Conservation (phyloP, 495 filamentous ascomycete species). For the Penicillium tannophilum region DNA sequence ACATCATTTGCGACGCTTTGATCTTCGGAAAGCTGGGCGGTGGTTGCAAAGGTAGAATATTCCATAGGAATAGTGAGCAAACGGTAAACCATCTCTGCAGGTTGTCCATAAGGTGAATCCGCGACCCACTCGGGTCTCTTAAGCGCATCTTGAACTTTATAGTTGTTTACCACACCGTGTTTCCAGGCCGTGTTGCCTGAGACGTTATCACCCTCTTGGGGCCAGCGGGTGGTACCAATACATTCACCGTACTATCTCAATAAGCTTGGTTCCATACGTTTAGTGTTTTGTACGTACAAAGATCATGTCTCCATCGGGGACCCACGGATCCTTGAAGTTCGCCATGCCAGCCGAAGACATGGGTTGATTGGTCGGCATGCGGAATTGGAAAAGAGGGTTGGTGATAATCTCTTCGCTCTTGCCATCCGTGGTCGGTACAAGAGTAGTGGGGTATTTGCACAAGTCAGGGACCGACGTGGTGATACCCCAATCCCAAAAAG, state of each 20-base stretch:
- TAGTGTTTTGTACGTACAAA: slow-evolving; percentile 1
- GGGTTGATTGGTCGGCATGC: slow-evolving; percentile 13
- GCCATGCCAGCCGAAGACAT: slow-evolving; percentile 5
- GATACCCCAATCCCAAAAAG: slow-evolving; percentile 61
- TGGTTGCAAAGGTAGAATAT: slow-evolving; percentile 39
- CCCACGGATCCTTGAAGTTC: slow-evolving; percentile 10
- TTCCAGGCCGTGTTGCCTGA: slow-evolving; percentile 8
- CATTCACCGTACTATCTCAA: slow-evolving; percentile 11
- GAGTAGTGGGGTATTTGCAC: slow-evolving; percentile 36
- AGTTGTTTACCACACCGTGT: slow-evolving; percentile 16
- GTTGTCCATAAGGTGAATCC: slow-evolving; percentile 1
- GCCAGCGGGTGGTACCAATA: slow-evolving; percentile 14
- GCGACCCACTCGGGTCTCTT: slow-evolving; percentile 1
- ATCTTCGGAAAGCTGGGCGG: slow-evolving; percentile 9
- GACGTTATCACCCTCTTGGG: slow-evolving; percentile 8
- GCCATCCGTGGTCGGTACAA: slow-evolving; percentile 34
- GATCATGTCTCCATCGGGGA: not conserved
- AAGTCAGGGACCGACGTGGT: slow-evolving; percentile 37
- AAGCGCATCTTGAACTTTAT: slow-evolving; percentile 12
- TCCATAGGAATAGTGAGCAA: slow-evolving; percentile 14
- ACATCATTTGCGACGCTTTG: slow-evolving; percentile 17
- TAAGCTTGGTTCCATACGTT: not conserved
- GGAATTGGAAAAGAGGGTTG: slow-evolving; percentile 32
- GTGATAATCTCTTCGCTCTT: slow-evolving; percentile 9
- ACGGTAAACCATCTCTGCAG: slow-evolving; percentile 18